A percentile compares a stretch with the other conserved stretches of the same genome.
These are phyloP conservation scores for Diaporthe batatas DNA, from an alignment of 2,329 filamentous ascomycete species.

Conservation along the genomic window DNA sequence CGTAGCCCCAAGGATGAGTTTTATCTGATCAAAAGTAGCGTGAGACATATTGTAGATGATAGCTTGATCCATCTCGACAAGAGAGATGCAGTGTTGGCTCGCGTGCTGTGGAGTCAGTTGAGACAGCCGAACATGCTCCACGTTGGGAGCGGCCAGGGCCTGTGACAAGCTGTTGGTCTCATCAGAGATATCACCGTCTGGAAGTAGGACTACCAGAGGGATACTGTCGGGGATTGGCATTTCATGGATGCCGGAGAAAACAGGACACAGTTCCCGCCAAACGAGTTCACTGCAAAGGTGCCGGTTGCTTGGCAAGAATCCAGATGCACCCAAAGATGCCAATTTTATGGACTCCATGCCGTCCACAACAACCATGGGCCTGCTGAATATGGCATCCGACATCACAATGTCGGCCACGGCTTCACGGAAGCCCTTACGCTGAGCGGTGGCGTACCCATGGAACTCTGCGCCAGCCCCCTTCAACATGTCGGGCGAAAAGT, in stretches of 20 bases:
- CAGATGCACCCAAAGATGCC: slow-evolving; percentile 46
- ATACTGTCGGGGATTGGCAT: slow-evolving; percentile 44
- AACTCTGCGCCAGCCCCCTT: slow-evolving; percentile 53
- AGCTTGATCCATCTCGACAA: slow-evolving; percentile 58
- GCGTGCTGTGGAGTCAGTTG: slow-evolving; percentile 51
- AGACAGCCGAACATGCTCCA: slow-evolving; percentile 52
- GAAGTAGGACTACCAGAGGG: slow-evolving; percentile 49
- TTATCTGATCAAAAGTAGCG: slow-evolving; percentile 56
- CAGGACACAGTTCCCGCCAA: slow-evolving; percentile 55
- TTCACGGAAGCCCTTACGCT: slow-evolving; percentile 52
- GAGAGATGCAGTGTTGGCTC: slow-evolving; percentile 57
- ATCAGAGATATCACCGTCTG: slow-evolving; percentile 26
- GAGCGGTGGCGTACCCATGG: slow-evolving; percentile 57
- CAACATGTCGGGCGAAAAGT: slow-evolving; percentile 57
- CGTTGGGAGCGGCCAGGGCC: slow-evolving; percentile 44
- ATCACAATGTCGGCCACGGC: slow-evolving; percentile 61
- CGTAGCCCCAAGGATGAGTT: slow-evolving; percentile 53
- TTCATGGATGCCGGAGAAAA: slow-evolving; percentile 48
- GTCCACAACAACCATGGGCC: slow-evolving; percentile 58
- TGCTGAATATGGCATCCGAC: slow-evolving; percentile 51
- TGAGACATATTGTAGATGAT: slow-evolving; percentile 57
- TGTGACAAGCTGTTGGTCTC: not conserved
- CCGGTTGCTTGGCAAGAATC: slow-evolving; percentile 63
- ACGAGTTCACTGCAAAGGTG: slow-evolving; percentile 63
- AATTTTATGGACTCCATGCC: slow-evolving; percentile 60